Base-by-base conservation (phyloP, 2,329 filamentous ascomycete genomes). In the Aspergillus clavatus region DNA sequence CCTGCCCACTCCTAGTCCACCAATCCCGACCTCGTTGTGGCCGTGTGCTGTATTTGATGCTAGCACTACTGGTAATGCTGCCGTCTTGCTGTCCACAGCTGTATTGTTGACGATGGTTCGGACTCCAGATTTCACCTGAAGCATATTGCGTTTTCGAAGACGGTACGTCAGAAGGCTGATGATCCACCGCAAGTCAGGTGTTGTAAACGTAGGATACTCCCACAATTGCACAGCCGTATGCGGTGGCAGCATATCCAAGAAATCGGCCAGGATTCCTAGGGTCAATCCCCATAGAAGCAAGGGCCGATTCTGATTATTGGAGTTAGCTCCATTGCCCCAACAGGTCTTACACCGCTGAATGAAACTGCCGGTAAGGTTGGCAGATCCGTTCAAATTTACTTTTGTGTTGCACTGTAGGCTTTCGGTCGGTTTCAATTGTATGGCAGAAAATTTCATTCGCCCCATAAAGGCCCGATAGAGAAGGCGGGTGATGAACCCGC, bases 251-350 rank as follows among this genome's bases (percentile, higher is more conserved):
- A 84, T 75, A 51, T 86, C 81, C 19, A 86, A 71, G 51, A 86
- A 81, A 62, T 87, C 83, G 12, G 80, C 79, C 29, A 86, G 65
- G 24, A 87, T 78, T 4, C 82, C 83, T 1, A 86, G 69, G 0
- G 83, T 86, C 26, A 87, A 62, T 0, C 83, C 83, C 83, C 83
- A 87, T 1, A 86, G 76, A 8, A 85, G 64, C 1, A 86, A 67
- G 2, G 81, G 79, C 21, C 62, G 61, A 51, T 61, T 54, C 53
- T 63, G 61, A 51, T 69, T 56, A 52, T 41, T 44, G 1, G 59
- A 55, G 10, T 53, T 49, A 43, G 50, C 66, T 57, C 58, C 66
- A 40, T 55, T 56, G 38, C 54, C 56, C 14, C 59, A 46, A 62
- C 61, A 65, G 5, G 55, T 42, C 42, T 57, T 60, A 22, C 58